phyloP scores from a whole-genome alignment of 805 yeast genomes.

The Metschnikowia orientalis region DNA sequence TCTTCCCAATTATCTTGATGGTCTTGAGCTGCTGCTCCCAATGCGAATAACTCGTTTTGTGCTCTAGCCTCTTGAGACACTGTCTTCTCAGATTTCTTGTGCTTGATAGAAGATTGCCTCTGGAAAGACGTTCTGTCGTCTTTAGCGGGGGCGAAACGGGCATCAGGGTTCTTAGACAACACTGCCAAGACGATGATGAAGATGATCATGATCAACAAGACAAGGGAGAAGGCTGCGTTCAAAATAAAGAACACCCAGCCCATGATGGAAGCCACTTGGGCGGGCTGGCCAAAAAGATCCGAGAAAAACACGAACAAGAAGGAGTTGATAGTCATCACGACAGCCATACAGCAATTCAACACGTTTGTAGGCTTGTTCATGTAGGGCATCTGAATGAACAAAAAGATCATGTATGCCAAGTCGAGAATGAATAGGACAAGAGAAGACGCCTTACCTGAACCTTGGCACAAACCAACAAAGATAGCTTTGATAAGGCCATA shows the following conservation, averaged over 20 bases:
- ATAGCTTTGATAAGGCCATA: slow-evolving; percentile 64
- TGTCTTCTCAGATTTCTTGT: slow-evolving; percentile 27
- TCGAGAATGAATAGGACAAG: slow-evolving; percentile 73
- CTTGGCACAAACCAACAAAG: slow-evolving; percentile 75
- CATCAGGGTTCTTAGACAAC: slow-evolving; percentile 81
- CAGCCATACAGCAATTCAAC: slow-evolving; percentile 64
- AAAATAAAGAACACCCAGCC: slow-evolving; percentile 86
- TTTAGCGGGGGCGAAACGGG: slow-evolving; percentile 79
- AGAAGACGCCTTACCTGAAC: slow-evolving; percentile 77
- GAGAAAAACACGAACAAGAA: slow-evolving; percentile 84
- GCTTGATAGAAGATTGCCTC: slow-evolving; percentile 34
- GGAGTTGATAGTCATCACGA: slow-evolving; percentile 74
- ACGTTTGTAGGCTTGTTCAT: slow-evolving; percentile 80
- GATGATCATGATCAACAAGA: slow-evolving; percentile 66
- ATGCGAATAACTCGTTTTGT: slow-evolving; percentile 18
- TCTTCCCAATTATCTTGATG: slow-evolving; percentile 73
- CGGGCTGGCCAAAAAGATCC: slow-evolving; percentile 75
- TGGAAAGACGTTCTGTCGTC: slow-evolving; percentile 94
- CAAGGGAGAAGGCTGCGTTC: slow-evolving; percentile 83
- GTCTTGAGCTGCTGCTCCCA: slow-evolving; percentile 29
- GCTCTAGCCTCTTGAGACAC: slow-evolving; percentile 9
- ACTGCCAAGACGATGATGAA: slow-evolving; percentile 59
- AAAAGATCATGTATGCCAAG: slow-evolving; percentile 57
- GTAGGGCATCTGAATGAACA: slow-evolving; percentile 68
- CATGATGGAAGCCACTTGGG: slow-evolving; percentile 77